phyloP scores from a whole-genome alignment of 148 eudicot species.

The Camellia sinensis region DNA sequence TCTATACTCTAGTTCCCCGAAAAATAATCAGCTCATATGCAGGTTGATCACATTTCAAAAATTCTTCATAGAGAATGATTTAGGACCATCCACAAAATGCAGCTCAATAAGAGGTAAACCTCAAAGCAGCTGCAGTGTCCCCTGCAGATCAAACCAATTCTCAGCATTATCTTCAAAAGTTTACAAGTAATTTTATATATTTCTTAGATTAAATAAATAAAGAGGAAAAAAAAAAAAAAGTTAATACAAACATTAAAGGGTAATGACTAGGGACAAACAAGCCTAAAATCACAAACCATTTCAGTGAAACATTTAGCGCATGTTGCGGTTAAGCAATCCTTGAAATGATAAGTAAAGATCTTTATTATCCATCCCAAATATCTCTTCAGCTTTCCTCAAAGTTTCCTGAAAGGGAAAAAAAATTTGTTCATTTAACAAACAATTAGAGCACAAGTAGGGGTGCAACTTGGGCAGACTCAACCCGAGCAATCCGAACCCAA shows the following conservation, averaged over 20 bases:
- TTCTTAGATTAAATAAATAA: background rate
- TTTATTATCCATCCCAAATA: conserved; percentile 80
- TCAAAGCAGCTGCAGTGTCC: background rate
- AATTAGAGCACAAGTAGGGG: too few species aligned
- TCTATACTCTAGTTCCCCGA: background rate
- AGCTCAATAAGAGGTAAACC: background rate
- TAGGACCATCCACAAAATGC: background rate
- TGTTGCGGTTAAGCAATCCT: conserved; percentile 75
- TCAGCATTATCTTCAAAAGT: background rate
- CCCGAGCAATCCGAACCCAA: too few species aligned
- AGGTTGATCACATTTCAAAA: background rate
- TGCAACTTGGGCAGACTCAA: too few species aligned
- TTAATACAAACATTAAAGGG: background rate
- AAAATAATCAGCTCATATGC: background rate
- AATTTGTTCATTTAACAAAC: background rate
- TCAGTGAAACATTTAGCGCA: conserved; percentile 26
- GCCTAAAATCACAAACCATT: background rate
- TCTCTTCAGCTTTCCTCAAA: conserved; percentile 82
- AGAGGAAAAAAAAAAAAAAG: too few species aligned
- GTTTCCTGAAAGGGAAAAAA: conserved; percentile 58
- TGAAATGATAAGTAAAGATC: conserved; percentile 88
- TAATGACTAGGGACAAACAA: background rate
- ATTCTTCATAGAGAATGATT: too few species aligned
- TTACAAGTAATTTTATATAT: background rate
- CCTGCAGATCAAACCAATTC: background rate